These are phyloP conservation scores for Solanum acaule DNA, from an alignment of 257 asterid genomes.

Conservation along the genomic window DNA sequence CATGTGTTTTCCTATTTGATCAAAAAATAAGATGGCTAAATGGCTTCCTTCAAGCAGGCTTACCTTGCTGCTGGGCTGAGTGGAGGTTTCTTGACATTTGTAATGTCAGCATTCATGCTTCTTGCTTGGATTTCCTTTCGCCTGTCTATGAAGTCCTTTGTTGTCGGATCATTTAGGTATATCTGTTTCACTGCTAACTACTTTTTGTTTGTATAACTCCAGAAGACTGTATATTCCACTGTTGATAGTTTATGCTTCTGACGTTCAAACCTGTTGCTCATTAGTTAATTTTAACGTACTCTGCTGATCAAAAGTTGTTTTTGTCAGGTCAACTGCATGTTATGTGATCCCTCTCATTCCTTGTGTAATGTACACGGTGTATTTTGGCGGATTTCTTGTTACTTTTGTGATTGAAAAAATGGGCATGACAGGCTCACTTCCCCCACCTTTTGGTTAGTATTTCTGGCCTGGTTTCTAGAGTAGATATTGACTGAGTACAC, in stretches of 20 bases:
- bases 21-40: slow-evolving; percentile 15
- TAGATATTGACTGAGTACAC: not conserved
- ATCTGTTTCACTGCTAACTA: not conserved
- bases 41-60: slow-evolving; percentile 51
- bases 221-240: not conserved
- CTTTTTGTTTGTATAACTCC: not conserved
- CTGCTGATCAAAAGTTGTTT: slow-evolving; percentile 19
- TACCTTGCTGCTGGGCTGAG: slow-evolving; percentile 66
- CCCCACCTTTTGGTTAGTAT: slow-evolving; percentile 89
- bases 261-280: not conserved
- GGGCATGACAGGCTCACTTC: slow-evolving; percentile 92
- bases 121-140: slow-evolving; percentile 73
- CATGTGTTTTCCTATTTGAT: not conserved
- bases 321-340: slow-evolving; percentile 67
- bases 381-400: slow-evolving; percentile 87
- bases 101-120: slow-evolving; percentile 62
- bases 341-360: slow-evolving; percentile 76
- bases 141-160: slow-evolving; percentile 44
- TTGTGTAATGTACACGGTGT: slow-evolving; percentile 59
- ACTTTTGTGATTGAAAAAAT: slow-evolving; percentile 86
- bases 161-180: slow-evolving; percentile 73
- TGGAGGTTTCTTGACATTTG: slow-evolving; percentile 83
- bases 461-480: slow-evolving; percentile 1
- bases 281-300: slow-evolving; percentile 1
- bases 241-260: not conserved